These are phyloP conservation scores for Angophora floribunda DNA, from an alignment of 345 rosid genomes.

Conservation along the genomic window DNA sequence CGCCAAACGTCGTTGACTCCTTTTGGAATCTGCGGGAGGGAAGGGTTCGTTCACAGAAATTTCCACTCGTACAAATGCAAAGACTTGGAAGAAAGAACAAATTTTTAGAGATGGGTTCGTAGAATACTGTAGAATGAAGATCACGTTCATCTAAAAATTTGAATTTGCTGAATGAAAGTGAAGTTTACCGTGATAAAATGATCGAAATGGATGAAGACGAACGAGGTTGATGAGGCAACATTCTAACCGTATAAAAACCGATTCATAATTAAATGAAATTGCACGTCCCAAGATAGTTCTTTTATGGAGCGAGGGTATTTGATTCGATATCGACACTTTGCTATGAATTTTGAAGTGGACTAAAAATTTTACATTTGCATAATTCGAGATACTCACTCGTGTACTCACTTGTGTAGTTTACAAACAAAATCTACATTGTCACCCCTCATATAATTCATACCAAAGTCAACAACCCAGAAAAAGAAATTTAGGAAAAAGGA, in stretches of 20 bases:
- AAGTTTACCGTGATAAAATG: fast-evolving
- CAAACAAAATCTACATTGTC: background rate
- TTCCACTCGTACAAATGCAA: background rate
- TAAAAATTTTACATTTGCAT: background rate
- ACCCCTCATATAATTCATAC: background rate
- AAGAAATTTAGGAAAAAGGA: background rate
- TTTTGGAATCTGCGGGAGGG: background rate
- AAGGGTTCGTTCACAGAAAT: background rate
- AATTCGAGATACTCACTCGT: background rate
- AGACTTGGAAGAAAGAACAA: background rate
- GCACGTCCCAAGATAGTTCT: background rate
- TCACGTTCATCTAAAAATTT: background rate
- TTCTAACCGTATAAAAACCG: background rate
- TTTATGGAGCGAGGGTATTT: background rate
- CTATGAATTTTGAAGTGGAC: background rate
- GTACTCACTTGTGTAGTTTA: background rate
- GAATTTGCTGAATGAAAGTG: background rate
- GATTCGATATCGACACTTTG: background rate
- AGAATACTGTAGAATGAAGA: background rate
- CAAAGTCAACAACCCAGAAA: background rate
- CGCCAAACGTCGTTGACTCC: background rate
- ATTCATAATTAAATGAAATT: background rate
- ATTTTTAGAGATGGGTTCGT: background rate
- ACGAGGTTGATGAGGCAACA: background rate
- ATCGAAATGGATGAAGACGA: background rate